phyloP scores from a whole-genome alignment of 306 rosid species.

The Begonia peltatifolia region DNA sequence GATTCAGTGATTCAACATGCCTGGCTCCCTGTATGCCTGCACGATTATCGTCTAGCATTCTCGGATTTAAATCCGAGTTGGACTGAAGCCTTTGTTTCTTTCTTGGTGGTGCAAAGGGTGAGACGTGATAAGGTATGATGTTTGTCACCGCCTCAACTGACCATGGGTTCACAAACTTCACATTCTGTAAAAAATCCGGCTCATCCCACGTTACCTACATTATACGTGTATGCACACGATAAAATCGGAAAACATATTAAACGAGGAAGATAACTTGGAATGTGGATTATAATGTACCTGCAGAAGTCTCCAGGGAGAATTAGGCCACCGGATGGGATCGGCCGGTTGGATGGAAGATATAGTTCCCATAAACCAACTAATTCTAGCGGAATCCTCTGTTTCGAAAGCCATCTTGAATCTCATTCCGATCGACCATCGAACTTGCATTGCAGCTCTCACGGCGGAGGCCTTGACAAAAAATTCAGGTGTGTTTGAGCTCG shows the following conservation, averaged over 20 bases:
- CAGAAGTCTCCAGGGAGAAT: slow-evolving; percentile 93
- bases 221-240: neutral
- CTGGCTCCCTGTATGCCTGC: slow-evolving; percentile 99
- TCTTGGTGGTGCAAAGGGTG: slow-evolving; percentile 68
- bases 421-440: slow-evolving; percentile 75
- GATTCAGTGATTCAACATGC: slow-evolving; percentile 46
- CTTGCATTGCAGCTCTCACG: slow-evolving; percentile 70
- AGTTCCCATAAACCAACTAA: slow-evolving; percentile 99
- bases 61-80: slow-evolving; percentile 34
- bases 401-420: slow-evolving; percentile 98
- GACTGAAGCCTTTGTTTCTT: slow-evolving; percentile 50
- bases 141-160: slow-evolving; percentile 66
- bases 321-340: slow-evolving; percentile 66
- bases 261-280: neutral
- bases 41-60: slow-evolving; percentile 31
- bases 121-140: slow-evolving; percentile 54
- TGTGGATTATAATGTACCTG: slow-evolving; percentile 34
- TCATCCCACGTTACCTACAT: slow-evolving; percentile 91
- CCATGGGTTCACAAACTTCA: slow-evolving; percentile 86
- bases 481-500: slow-evolving; percentile 78
- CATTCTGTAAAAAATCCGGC: slow-evolving; percentile 91
- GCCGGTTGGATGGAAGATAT: slow-evolving; percentile 54
- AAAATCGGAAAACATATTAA: neutral
- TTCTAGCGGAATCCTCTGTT: slow-evolving; percentile 86
- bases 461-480: slow-evolving; percentile 67